Base-by-base conservation (phyloP, 148 eudicot species). In the Mesembryanthemum crystallinum region DNA sequence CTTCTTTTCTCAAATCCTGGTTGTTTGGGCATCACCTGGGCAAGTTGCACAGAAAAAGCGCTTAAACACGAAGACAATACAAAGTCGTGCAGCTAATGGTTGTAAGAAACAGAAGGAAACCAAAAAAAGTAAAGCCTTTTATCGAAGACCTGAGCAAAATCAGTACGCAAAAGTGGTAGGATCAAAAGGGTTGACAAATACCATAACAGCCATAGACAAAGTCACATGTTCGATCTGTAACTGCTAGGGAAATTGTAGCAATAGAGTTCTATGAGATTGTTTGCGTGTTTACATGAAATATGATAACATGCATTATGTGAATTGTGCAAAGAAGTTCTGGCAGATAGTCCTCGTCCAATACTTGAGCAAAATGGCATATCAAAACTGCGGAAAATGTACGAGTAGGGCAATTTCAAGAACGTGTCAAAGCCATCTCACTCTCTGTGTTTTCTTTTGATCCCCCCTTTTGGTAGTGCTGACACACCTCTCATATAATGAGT, bases 11-110 rank as follows among this genome's bases (percentile, higher is more conserved):
- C 98, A 64, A 88, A 95, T 54, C 96, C 98, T 28, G 92, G 87
- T 82, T 92, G 96, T 77, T 89, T 87, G 23, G 97, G 99, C 94
- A 92, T 89, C 86, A 95, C 92, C 99, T 95, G 86, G 25, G 69
- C 69, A 73, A 54, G 62, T 73, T 63, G n/a, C 27, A 15, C 42
- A 66, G 12, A 63, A 23, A 25, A 71, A 9, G 13, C 32, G 45
- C 24, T n/a, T 35, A 23, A n/a, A 69, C 1, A 23, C 23, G 20
- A 42, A 37, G 21, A 30, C 35, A 23, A 51, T 21, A 39, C 1
- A 15, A 60, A 69, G 17, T 8, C 13, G n/a, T n/a, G n/a, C n/a
- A n/a, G n/a, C n/a, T n/a, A n/a, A n/a, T n/a, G n/a, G n/a, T n/a
- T n/a, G n/a, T n/a, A n/a, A n/a, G n/a, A n/a, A n/a, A n/a, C n/a